phyloP scores from a whole-genome alignment of 768 basidiomycete species.

The Hericium coralloides region DNA sequence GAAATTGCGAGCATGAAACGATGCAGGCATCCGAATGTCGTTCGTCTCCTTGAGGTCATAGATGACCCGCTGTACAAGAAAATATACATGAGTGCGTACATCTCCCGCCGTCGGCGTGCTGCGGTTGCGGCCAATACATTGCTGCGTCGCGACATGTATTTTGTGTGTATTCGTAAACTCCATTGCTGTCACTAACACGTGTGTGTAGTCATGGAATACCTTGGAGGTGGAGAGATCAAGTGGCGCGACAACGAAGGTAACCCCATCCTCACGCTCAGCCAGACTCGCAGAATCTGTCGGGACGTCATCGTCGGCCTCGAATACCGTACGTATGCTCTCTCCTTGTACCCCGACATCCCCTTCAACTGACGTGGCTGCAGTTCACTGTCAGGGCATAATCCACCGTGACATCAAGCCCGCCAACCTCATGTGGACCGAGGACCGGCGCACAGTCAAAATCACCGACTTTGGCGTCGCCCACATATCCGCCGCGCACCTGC shows the following conservation, averaged over 20 bases:
- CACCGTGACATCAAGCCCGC: conserved; percentile 99
- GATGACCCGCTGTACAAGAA: conserved; percentile 83
- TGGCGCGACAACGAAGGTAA: conserved; percentile 62
- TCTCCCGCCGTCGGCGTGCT: neutral
- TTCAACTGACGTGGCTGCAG: conserved; percentile 32
- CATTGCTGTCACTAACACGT: neutral
- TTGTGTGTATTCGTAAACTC: neutral
- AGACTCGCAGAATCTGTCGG: conserved; percentile 81
- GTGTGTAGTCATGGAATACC: conserved; percentile 84
- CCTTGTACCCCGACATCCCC: conserved; percentile 5
- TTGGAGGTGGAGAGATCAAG: conserved; percentile 89
- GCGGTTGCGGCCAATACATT: neutral
- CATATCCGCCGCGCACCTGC: conserved; percentile 82
- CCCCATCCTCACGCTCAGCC: conserved; percentile 75
- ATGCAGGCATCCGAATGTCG: conserved; percentile 82
- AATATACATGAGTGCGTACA: conserved; percentile 83
- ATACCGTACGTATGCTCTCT: conserved; percentile 58
- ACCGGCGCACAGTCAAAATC: conserved; percentile 89
- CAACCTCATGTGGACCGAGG: conserved; percentile 85
- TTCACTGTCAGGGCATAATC: conserved; percentile 96
- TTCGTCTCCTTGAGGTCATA: conserved; percentile 87
- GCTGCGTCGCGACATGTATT: neutral
- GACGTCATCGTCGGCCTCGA: conserved; percentile 93
- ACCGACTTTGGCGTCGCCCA: conserved; percentile 98
- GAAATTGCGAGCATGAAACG: conserved; percentile 99